Evolutionary conservation across 805 yeast genomes (phyloP).

Genomic region (Debaryomyces maramus): DNA sequence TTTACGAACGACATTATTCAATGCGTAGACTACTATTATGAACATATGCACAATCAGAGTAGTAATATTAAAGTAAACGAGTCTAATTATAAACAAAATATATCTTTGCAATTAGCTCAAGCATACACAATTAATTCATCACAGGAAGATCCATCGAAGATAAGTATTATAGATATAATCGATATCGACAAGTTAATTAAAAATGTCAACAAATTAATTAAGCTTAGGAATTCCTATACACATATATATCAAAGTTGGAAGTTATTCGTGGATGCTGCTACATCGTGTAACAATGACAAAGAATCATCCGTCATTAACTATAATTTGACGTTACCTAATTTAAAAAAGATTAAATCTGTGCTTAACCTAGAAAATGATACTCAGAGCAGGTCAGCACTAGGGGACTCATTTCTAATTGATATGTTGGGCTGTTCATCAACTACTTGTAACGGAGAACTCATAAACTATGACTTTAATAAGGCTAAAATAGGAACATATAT

Average conservation of each 20-base stretch:
- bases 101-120: constrained; percentile 25
- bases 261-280: constrained; percentile 29
- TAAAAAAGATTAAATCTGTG: constrained; percentile 27
- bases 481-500: constrained; percentile 28
- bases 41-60: constrained; percentile 14
- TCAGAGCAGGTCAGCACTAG: constrained; percentile 15
- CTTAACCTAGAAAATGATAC: constrained; percentile 29
- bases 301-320: constrained; percentile 7
- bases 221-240: constrained; percentile 31
- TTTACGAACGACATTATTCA: constrained; percentile 32
- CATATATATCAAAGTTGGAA: constrained; percentile 34
- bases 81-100: constrained; percentile 22
- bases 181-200: constrained; percentile 40
- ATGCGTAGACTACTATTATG: constrained; percentile 36
- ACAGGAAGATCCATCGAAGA: constrained; percentile 13
- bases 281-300: background rate
- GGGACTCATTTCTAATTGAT: constrained; percentile 38
- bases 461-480: constrained; percentile 29
- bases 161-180: constrained; percentile 34
- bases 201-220: constrained; percentile 27
- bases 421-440: constrained; percentile 40
- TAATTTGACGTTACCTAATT: constrained; percentile 27
- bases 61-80: constrained; percentile 10
- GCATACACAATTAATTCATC: constrained; percentile 29
- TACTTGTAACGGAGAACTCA: constrained; percentile 25